Evolutionary conservation across 345 rosid species (phyloP).

Genomic region (Hibiscus trionum): DNA sequence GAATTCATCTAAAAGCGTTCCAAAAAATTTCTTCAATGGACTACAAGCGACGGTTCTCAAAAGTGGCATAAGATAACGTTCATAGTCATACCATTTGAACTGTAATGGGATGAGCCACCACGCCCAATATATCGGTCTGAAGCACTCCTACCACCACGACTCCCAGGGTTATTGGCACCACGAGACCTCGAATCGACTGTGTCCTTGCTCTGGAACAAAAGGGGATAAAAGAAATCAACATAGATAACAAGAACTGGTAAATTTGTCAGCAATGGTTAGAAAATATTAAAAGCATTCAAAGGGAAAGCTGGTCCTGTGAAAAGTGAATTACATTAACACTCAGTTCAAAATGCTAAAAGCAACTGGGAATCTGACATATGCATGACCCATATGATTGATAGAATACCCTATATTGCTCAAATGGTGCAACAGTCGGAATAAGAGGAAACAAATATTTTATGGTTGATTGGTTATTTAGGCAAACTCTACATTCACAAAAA

Average conservation of each 20-base stretch:
- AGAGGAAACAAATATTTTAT: not conserved
- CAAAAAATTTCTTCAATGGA: not conserved
- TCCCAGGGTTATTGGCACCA: constrained; percentile 43
- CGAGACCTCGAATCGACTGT: constrained; percentile 54
- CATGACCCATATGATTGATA: not conserved
- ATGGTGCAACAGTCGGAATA: not conserved
- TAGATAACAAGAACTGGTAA: not conserved
- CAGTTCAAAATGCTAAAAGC: not conserved
- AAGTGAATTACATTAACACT: not conserved
- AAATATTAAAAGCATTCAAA: not conserved
- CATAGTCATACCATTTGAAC: constrained; percentile 48
- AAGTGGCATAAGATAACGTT: not conserved
- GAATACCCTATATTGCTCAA: not conserved
- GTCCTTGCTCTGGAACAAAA: constrained; percentile 62
- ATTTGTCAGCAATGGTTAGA: not conserved
- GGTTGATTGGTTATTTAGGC: not conserved
- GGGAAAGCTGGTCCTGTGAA: not conserved
- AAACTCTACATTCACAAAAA: not conserved
- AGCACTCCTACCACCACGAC: constrained; percentile 64
- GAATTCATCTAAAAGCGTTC: constrained; percentile 1
- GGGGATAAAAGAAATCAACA: constrained; percentile 8
- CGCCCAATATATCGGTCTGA: constrained; percentile 64
- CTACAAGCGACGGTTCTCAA: not conserved
- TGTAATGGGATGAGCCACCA: constrained; percentile 37
- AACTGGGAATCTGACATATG: not conserved